A percentile compares a stretch with the other conserved stretches of the same genome.
These are phyloP conservation scores for Nemania bipapillata DNA, from an alignment of 2,329 filamentous ascomycete species.

Conservation along the genomic window DNA sequence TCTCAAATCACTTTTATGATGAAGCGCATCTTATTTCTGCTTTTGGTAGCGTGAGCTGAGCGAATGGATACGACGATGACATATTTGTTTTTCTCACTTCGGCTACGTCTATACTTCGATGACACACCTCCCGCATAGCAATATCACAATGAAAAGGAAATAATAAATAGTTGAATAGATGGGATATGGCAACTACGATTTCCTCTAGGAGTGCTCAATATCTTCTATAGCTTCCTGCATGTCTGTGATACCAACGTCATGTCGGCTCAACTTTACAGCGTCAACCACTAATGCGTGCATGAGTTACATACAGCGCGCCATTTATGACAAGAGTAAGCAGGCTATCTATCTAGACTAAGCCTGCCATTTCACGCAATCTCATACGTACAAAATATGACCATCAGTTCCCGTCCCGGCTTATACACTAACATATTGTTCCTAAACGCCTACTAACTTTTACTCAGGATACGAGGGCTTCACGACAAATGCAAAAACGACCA, in stretches of 20 bases:
- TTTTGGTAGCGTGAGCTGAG: not conserved
- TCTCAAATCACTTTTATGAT: constrained; percentile 5
- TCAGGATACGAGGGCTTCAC: no score
- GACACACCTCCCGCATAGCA: not conserved
- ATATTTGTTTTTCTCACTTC: constrained; percentile 5
- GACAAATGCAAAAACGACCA: no score
- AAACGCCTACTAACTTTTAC: no score
- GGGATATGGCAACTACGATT: not conserved
- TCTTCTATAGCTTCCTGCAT: not conserved
- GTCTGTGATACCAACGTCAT: not conserved
- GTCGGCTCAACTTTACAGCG: not conserved
- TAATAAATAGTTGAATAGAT: no score
- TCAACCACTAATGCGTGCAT: not conserved
- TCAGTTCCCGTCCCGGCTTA: not conserved
- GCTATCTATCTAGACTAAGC: not conserved
- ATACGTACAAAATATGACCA: not conserved
- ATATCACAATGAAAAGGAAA: not conserved
- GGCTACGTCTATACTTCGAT: constrained; percentile 6
- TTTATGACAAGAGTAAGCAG: not conserved
- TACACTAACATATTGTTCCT: no score
- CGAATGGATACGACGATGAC: not conserved
- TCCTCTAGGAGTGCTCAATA: not conserved
- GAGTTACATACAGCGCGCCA: not conserved
- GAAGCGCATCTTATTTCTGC: not conserved
- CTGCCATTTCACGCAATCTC: no score